These are phyloP conservation scores for Cladophialophora immunda DNA, from an alignment of 2,329 filamentous ascomycete genomes.

Conservation along the genomic window DNA sequence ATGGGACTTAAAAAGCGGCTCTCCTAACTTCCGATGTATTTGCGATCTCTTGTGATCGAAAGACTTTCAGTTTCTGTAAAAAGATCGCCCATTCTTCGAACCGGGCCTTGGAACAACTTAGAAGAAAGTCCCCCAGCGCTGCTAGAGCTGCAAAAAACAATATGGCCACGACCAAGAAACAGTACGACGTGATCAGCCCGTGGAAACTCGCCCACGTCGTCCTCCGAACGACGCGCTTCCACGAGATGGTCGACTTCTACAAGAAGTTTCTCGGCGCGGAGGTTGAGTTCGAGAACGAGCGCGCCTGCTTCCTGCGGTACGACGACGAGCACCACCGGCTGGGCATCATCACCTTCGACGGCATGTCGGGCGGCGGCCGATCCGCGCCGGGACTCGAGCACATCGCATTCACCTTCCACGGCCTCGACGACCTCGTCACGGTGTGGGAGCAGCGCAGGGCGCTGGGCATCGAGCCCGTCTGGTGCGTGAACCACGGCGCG, in stretches of 20 bases:
- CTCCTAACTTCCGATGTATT: too few species aligned
- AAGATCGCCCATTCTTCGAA: too few species aligned
- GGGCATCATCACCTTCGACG: slow-evolving; percentile 47
- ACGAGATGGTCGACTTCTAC: slow-evolving; percentile 21
- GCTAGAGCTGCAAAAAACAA: too few species aligned
- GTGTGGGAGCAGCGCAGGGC: slow-evolving; percentile 47
- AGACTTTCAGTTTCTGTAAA: too few species aligned
- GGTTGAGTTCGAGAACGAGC: slow-evolving; percentile 9
- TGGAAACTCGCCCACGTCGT: slow-evolving; percentile 27
- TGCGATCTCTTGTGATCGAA: too few species aligned
- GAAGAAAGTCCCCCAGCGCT: too few species aligned
- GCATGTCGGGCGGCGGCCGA: slow-evolving; percentile 36
- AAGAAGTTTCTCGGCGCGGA: slow-evolving; percentile 17
- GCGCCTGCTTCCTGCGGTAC: slow-evolving; percentile 16
- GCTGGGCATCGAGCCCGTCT: slow-evolving; percentile 46
- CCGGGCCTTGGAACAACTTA: not conserved
- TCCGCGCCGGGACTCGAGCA: slow-evolving; percentile 50
- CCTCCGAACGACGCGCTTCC: slow-evolving; percentile 22
- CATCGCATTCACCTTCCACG: slow-evolving; percentile 53
- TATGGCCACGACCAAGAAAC: not conserved
- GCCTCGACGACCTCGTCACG: slow-evolving; percentile 47
- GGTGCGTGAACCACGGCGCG: slow-evolving; percentile 59
- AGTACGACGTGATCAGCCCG: not conserved
- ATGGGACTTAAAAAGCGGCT: too few species aligned
- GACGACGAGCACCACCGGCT: slow-evolving; percentile 50